Evolutionary conservation across 2,329 filamentous ascomycete species (phyloP), one percentile per base, ranked within the genome.

Genomic region (Elsinoe ampelina): DNA sequence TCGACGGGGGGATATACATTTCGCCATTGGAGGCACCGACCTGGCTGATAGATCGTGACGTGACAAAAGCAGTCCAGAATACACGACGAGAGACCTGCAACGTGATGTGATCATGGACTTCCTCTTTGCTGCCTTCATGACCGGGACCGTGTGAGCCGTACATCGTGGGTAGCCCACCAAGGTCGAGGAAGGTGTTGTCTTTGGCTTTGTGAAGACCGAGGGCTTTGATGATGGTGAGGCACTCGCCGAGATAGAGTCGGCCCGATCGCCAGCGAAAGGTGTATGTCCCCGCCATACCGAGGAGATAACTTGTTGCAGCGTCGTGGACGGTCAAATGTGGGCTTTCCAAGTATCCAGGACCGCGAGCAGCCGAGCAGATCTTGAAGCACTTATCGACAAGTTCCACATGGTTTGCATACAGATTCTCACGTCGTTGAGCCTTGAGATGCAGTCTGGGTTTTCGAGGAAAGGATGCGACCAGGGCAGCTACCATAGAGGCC

Each of bases 1-100:
- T 95, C 1, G 86, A 83, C 2, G 89, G 89, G 7, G 86, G 82
- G 52, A 95, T 83, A 35, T 86, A 79, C 36, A 91, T 74, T 63
- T 90, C 87, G 35, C 81, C 81, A 60, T 86, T 84, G 0, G 81
- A 81, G 13, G 82, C 81, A 34, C 88, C 89, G 15, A 93, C 73
- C 66, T 95, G 89, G 57, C 86, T 81, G 68, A 95, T 82, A 0
- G 88, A 87, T 60, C 85, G 87, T 54, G 32, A 80, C 34, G 85
- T 85, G 4, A 90, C 81, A 60, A 93, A 83, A 62, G 90, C 78
- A 19, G 87, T 85, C 84, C 90, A 95, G 68, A 95, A 95, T 39
- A 95, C 71, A 36, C 81, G 75, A 39, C 77, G 75, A 3, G 77
- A 78, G 59, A 83, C 84, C 60, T 78, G 73, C 57, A 74, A 68